Evolutionary conservation across 2,329 filamentous ascomycete species (phyloP).

Genomic region (Calonectria montana): DNA sequence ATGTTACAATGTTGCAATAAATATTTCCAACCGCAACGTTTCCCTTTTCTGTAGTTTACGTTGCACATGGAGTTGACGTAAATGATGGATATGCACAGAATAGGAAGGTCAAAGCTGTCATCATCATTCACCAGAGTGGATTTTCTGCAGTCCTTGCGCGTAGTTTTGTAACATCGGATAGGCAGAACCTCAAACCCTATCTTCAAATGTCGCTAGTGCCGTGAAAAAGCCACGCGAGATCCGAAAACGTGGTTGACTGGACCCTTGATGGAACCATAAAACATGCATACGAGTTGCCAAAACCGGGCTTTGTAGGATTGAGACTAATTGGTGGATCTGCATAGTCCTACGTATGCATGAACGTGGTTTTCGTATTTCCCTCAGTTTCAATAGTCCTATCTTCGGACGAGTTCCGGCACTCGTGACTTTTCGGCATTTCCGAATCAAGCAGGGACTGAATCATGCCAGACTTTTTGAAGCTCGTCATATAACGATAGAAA

Average conservation of each 20-base stretch:
- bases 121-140: neutral
- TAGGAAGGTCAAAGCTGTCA: neutral
- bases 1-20: neutral
- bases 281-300: neutral
- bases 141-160: neutral
- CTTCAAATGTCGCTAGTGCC: neutral
- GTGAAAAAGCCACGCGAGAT: neutral
- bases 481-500: neutral
- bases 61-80: neutral
- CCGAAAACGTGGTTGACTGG: neutral
- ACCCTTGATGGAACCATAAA: neutral
- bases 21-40: neutral
- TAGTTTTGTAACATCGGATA: neutral
- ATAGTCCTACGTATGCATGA: neutral
- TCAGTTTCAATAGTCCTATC: neutral
- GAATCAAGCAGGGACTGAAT: neutral
- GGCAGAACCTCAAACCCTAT: neutral
- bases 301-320: neutral
- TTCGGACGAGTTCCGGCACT: neutral
- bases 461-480: neutral
- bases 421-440: neutral
- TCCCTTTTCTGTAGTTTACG: neutral
- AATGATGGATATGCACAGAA: neutral
- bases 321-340: neutral
- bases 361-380: slow-evolving; percentile 4